Evolutionary conservation across 768 basidiomycete genomes (phyloP).

Genomic region (Kwoniella europaea): DNA sequence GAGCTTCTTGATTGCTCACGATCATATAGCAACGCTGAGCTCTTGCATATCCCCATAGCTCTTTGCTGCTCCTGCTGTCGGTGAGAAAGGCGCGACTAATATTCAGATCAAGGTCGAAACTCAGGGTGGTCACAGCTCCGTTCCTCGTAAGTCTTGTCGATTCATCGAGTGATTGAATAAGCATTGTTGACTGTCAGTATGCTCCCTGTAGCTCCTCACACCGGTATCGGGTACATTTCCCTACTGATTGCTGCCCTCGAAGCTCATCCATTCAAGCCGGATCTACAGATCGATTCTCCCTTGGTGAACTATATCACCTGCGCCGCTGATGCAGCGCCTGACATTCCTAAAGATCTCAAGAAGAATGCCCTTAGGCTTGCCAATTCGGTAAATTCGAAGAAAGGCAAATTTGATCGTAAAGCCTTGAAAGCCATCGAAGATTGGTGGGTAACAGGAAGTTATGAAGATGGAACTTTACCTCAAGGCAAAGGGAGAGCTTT

Average conservation of each 20-base stretch:
- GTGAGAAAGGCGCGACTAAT: constrained; percentile 54
- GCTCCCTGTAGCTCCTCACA: constrained; percentile 36
- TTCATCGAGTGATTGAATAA: background rate
- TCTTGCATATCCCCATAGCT: background rate
- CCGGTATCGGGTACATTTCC: constrained; percentile 71
- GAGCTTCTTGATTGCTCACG: background rate
- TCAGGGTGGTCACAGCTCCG: constrained; percentile 81
- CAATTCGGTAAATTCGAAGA: constrained; percentile 1
- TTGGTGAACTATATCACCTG: constrained; percentile 64
- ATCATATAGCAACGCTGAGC: background rate
- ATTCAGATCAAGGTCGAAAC: constrained; percentile 42
- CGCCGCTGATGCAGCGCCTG: constrained; percentile 66
- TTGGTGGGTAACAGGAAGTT: constrained; percentile 15
- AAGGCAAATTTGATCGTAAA: constrained; percentile 19
- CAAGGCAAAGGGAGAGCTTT: constrained; percentile 29
- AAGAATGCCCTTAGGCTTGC: constrained; percentile 1
- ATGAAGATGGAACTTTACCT: constrained; percentile 5
- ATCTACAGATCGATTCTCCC: constrained; percentile 49
- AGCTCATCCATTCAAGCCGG: constrained; percentile 62
- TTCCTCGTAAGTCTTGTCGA: constrained; percentile 52
- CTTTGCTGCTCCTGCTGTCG: constrained; percentile 54
- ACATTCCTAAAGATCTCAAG: constrained; percentile 64
- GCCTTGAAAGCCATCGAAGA: constrained; percentile 28
- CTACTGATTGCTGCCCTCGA: constrained; percentile 72
- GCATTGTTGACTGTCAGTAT: background rate